Base-by-base conservation (phyloP, 108 stramenopile genomes). In the Nannochloropsis granulata region DNA sequence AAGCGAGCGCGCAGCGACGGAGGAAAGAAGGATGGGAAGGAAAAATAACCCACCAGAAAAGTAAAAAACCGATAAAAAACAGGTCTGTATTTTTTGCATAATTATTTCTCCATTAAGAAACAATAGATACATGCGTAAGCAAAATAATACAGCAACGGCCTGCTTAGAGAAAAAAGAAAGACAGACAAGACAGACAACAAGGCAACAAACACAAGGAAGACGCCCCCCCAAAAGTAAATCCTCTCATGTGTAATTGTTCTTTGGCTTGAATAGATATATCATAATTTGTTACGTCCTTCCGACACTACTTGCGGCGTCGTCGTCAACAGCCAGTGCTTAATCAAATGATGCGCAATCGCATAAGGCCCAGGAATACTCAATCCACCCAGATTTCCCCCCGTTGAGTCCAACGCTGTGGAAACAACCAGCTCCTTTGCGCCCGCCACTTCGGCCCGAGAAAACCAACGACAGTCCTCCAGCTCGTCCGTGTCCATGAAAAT, bases 401-500 rank as follows among this genome's bases (percentile, higher is more conserved):
- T n/a, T 16, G 56, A 10, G n/a, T n/a, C 56, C 0, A n/a, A n/a
- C 56, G 21, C n/a, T 71, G 21, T 11, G 21, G 56, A 16, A 5
- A 71, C 56, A 71, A 71, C 56, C 56, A 71, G 56, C n/a, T 80
- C 79, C 23, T 80, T 14, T 24, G 79, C 79, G 23, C 13, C 79
- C 79, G 23, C 24, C 13, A 80, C 85, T 42, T 85, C 85, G 43
- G 19, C 85, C 13, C 82, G 45, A 7, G 85, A 25, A 25, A 85
- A 85, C 85, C 85, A 85, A 11, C 45, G 44, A 9, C 81, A 81
- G 13, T 83, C 82, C 23, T 45, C 14, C 45, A 85, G 44, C 9
- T 85, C 85, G 13, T 78, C 71, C 13, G 25, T 78, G 34, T 83
- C 82, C 45, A 85, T 82, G 16, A n/a, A 14, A 46, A 85, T 82